These are phyloP conservation scores for Hirschioporus abietinus DNA, from an alignment of 768 basidiomycete genomes.

Conservation along the genomic window DNA sequence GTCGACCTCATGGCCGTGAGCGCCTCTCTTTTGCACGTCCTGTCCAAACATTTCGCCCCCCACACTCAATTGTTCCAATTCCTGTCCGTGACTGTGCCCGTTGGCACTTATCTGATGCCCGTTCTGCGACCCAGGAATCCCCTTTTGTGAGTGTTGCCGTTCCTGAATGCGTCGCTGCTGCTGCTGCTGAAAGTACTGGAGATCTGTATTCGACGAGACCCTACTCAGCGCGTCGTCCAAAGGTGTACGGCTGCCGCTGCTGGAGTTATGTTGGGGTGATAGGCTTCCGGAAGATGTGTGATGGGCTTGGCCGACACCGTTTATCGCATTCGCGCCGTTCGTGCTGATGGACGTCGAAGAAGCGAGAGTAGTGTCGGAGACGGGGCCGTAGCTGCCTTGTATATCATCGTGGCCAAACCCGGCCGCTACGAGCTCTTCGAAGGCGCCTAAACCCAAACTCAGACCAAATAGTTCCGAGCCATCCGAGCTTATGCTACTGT, in stretches of 20 bases:
- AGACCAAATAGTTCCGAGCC: not conserved
- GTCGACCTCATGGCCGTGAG: not conserved
- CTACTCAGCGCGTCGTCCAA: not conserved
- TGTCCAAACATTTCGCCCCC: not conserved
- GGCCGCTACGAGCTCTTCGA: not conserved
- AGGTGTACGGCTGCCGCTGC: not conserved
- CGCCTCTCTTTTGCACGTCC: not conserved
- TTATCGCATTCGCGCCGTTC: not conserved
- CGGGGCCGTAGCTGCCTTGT: not conserved
- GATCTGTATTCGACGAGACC: not conserved
- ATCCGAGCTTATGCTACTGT: not conserved
- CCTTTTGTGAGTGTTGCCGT: not conserved
- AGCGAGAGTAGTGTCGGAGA: not conserved
- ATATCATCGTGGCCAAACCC: not conserved
- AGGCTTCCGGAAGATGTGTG: not conserved
- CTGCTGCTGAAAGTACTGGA: not conserved
- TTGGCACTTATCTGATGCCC: not conserved
- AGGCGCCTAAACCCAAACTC: not conserved
- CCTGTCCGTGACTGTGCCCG: not conserved
- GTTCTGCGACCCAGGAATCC: not conserved
- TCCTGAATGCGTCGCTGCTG: not conserved
- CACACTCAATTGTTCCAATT: not conserved
- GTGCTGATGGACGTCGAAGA: not conserved
- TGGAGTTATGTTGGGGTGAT: not conserved
- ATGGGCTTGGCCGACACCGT: not conserved